Conservation (phyloP, 768 basidiomycete genomes). For the Galerina marginata region DNA sequence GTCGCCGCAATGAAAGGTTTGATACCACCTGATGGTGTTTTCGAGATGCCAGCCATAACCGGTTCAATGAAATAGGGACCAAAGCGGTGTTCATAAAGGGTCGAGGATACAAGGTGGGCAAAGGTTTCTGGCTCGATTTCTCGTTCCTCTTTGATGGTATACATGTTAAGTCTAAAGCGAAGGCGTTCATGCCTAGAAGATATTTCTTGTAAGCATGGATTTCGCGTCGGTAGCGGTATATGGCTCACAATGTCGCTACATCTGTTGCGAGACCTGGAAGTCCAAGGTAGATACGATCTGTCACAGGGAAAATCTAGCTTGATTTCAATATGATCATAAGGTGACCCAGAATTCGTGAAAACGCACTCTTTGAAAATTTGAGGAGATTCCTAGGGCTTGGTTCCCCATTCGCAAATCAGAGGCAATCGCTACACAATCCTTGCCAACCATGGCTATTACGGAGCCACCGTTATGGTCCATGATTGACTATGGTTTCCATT, state of each 20-base stretch:
- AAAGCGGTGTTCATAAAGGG: constrained; percentile 94
- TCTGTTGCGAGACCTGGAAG: constrained; percentile 94
- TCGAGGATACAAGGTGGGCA: constrained; percentile 92
- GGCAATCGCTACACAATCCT: constrained; percentile 98
- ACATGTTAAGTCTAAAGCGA: constrained; percentile 97
- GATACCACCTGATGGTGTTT: constrained; percentile 68
- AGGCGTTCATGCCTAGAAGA: constrained; percentile 81
- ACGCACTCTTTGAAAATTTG: constrained; percentile 92
- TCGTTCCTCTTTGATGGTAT: constrained; percentile 98
- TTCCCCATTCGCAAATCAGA: constrained; percentile 92
- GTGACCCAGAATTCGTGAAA: not conserved
- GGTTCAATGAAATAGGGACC: constrained; percentile 97
- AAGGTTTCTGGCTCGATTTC: constrained; percentile 97
- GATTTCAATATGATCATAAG: constrained; percentile 19
- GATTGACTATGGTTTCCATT: constrained; percentile 63
- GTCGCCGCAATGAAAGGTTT: constrained; percentile 96
- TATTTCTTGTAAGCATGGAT: constrained; percentile 5
- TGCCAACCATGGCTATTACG: constrained; percentile 98
- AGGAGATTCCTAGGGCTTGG: constrained; percentile 83
- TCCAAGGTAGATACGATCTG: constrained; percentile 90
- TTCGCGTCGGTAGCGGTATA: constrained; percentile 8
- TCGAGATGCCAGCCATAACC: constrained; percentile 90
- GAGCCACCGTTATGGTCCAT: constrained; percentile 98
- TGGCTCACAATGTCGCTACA: constrained; percentile 83
- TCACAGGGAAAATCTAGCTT: constrained; percentile 87